Percentiles rank a stretch among this genome's conserved stretches.
Evolutionary conservation across 108 stramenopile genomes (phyloP).

Genomic region (Skeletonema marinoi): DNA sequence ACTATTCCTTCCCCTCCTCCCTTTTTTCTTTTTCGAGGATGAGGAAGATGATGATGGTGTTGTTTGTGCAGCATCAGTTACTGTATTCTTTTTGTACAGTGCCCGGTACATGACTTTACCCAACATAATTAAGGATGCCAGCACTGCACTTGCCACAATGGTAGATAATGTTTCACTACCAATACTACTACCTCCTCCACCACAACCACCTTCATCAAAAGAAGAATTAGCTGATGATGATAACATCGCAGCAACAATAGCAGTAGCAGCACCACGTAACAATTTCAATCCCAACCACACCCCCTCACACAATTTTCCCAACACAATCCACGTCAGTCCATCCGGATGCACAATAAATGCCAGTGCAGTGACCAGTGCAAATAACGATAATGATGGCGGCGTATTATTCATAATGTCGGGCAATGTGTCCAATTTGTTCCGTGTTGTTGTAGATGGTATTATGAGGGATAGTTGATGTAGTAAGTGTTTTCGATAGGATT

Average conservation of each 20-base stretch:
- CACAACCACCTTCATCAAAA: not conserved
- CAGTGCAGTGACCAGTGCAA: slow-evolving; percentile 59
- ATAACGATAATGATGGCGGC: slow-evolving; percentile 54
- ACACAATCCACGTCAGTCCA: slow-evolving; percentile 69
- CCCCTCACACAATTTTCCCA: slow-evolving; percentile 49
- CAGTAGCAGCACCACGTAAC: not conserved
- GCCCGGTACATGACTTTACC: not conserved
- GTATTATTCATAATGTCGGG: slow-evolving; percentile 16
- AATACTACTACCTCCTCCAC: not conserved
- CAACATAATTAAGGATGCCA: not conserved
- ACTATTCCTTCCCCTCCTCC: slow-evolving; percentile 52
- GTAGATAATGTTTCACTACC: not conserved
- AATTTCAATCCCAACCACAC: not conserved
- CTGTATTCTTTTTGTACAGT: not conserved
- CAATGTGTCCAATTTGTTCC: slow-evolving; percentile 50
- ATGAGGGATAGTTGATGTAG: not conserved
- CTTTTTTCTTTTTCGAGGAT: slow-evolving; percentile 45
- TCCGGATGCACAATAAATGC: slow-evolving; percentile 74
- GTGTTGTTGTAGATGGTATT: slow-evolving; percentile 18
- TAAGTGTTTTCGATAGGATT: slow-evolving; percentile 11
- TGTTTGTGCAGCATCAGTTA: not conserved
- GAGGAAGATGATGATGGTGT: not conserved
- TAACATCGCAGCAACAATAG: slow-evolving; percentile 22
- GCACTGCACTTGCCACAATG: not conserved
- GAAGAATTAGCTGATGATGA: not conserved